Base-by-base conservation (phyloP, 192 early-diverging fungal species). In the Gigaspora rosea region DNA sequence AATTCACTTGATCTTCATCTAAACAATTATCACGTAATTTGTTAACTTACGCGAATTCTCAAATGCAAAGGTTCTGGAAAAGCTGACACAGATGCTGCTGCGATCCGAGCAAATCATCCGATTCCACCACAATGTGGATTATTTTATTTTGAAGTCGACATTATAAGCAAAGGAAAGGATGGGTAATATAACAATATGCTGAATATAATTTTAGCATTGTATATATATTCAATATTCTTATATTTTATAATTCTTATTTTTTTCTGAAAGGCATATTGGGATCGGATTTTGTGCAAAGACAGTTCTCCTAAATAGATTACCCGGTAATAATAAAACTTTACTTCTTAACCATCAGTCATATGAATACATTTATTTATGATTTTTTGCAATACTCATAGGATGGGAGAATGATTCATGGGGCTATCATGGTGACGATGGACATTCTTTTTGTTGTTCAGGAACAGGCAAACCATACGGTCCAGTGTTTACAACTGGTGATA, bases 341-440 rank as follows among this genome's bases (percentile, higher is more conserved):
- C 15, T 13, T 52, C 0, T 2, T 13, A 2, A 52, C 15, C 6
- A 13, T 15, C 6, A 52, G 51, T 52, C 15, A 1, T 12, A 51
- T 13, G 9, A 52, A 52, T 52, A 52, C 9, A 52, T 52, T 13
- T 13, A 9, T 52, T 13, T 9, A 52, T 51, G 2, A 13, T 13
- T 52, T 52, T 13, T 52, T 13, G 15, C 15, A 13, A 52, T 52
- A 52, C 51, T 13, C 15, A 13, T 52, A 52, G 51, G 51, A 2
- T 52, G 51, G 51, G 51, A 52, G 15, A 52, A 52, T 52, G 6
- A 90, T 67, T 96, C 95, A 6, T 99, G 93, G 91, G 97, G 96
- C 8, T 99, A 98, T 84, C 97, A 98, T 82, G 97, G 95, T 57
- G 96, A 97, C 80, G 96, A 98, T 82, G 98, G 98, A 36, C 86